Evolutionary conservation across 2,329 filamentous ascomycete species (phyloP), one percentile per base, ranked within the genome.

Genomic region (Penicillium janthinellum): DNA sequence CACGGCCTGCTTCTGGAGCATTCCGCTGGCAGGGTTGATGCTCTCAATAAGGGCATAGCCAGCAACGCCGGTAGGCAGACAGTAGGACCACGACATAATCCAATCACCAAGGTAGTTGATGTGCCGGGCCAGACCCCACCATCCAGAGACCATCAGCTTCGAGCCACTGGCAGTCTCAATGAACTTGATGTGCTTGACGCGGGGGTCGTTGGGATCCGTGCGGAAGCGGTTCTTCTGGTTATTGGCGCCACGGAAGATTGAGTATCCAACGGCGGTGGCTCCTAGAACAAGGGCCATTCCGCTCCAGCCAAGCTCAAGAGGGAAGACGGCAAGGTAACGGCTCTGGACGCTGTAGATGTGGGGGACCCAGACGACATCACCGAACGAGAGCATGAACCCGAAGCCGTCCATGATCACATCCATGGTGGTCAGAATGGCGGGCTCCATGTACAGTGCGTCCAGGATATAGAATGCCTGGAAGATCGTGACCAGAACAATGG

Each of bases 21-120:
- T 85, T 2, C 84, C 80, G 17, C 88, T 81, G 37, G 77, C 68
- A 6, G 76, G 75, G 28, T 79, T 76, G 35, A 80, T 77, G 11
- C 73, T 76, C 52, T 83, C 80, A 47, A 83, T 77, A 53, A 96
- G 87, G 42, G 88, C 81, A 74, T 94, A 96, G 12, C 93, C 93
- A 0, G 92, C 90, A 60, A 96, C 75, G 0, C 91, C 90, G 0
- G 93, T 96, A 1, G 94, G 93, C 45, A 97, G 82, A 65, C 88
- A 91, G 78, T 95, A 97, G 0, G 92, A 87, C 91, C 92, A 97
- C 8, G 89, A 86, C 86, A 96, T 93, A 66, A 95, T 83, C 93
- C 93, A 97, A 79, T 98, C 94, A 54, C 93, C 94, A 0, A 96
- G 79, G 78, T 98, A 97, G 81, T 97, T 98, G 83, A 97, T 94